Percentiles rank a stretch among this genome's conserved stretches.
Conservation (phyloP, 1,139 yeast species). For the Geotrichum histeridarum region DNA sequence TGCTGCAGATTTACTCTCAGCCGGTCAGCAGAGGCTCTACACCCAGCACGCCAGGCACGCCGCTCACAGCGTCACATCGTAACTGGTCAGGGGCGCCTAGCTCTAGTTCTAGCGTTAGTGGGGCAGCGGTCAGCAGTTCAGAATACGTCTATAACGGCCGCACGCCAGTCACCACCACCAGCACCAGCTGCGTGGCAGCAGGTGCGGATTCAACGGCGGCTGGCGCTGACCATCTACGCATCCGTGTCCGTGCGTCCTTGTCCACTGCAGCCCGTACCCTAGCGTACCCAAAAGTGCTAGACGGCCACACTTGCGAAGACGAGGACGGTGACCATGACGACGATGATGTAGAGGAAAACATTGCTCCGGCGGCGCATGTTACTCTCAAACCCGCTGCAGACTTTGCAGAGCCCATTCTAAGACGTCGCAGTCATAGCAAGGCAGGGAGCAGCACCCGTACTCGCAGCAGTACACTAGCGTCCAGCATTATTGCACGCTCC, state of each 20-base stretch:
- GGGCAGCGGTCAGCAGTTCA: neutral
- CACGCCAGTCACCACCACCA: conserved; percentile 18
- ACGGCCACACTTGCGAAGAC: neutral
- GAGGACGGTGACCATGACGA: neutral
- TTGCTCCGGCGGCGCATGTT: neutral
- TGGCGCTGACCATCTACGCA: conserved; percentile 10
- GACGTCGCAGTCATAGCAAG: conserved; percentile 1
- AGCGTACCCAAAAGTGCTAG: neutral
- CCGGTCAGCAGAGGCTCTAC: neutral
- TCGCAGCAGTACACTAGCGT: neutral
- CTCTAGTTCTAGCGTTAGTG: neutral
- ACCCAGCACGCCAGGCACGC: conserved; percentile 2
- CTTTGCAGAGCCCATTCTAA: neutral
- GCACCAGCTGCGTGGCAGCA: neutral
- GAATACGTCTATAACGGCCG: conserved; percentile 6
- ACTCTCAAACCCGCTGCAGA: neutral
- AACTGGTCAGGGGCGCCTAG: neutral
- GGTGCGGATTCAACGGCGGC: neutral
- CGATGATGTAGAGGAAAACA: neutral
- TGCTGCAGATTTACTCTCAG: conserved; percentile 2
- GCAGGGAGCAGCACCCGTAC: neutral
- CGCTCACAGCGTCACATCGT: neutral
- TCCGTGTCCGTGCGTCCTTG: conserved; percentile 21
- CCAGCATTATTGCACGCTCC: neutral
- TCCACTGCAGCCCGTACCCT: conserved; percentile 20